Percentiles rank a stretch among this genome's conserved stretches.
These are phyloP conservation scores for Diplosphaera chodatii DNA, from an alignment of 139 green algal genomes.

Conservation along the genomic window DNA sequence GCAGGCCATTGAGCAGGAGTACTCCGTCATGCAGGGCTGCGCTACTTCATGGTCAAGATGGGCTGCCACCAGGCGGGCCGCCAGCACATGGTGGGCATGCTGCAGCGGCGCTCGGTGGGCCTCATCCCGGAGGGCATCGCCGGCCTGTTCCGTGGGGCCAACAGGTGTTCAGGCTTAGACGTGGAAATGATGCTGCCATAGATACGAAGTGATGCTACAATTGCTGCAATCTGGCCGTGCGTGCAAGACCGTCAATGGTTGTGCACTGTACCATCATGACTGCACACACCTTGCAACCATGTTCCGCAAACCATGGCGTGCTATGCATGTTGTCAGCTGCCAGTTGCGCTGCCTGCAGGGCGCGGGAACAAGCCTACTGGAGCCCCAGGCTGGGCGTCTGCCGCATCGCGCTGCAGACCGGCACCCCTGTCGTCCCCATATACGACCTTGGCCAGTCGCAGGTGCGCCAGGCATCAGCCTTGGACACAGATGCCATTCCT, in stretches of 20 bases:
- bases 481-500: no score
- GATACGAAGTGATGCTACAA: no score
- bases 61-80: neutral
- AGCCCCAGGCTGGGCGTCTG: conserved; percentile 14
- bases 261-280: no score
- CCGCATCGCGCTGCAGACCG: conserved; percentile 15
- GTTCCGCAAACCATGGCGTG: no score
- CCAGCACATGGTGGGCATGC: conserved; percentile 9
- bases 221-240: no score
- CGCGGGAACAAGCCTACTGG: conserved; percentile 10
- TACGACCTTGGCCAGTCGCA: conserved; percentile 19
- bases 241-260: no score
- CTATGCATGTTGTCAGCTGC: no score
- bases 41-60: neutral
- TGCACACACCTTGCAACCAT: no score
- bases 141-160: conserved; percentile 14
- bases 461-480: no score
- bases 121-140: conserved; percentile 19
- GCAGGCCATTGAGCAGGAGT: neutral
- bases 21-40: neutral
- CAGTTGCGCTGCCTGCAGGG: no score
- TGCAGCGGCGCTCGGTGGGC: conserved; percentile 5
- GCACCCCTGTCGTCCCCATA: conserved; percentile 10
- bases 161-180: neutral
- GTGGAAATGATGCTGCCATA: neutral